These are phyloP conservation scores for Kockiozyma suomiensis DNA, from an alignment of 805 yeast species.

Conservation along the genomic window DNA sequence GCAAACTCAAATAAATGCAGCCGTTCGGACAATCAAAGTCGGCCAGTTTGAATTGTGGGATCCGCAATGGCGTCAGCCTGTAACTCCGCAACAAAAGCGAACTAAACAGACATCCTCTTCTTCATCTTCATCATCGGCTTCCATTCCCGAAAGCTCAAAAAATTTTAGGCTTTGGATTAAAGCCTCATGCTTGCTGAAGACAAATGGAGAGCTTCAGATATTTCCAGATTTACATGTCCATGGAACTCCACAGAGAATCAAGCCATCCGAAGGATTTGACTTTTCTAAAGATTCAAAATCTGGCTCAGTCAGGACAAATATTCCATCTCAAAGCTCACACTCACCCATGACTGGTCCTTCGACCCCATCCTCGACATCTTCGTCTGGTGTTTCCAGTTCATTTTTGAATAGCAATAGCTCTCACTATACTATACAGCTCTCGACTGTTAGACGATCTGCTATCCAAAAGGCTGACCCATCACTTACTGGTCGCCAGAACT, in stretches of 20 bases:
- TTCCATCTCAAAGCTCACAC: background rate
- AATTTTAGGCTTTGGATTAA: constrained; percentile 11
- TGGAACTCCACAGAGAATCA: background rate
- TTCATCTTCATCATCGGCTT: background rate
- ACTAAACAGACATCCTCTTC: constrained; percentile 3
- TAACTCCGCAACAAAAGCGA: background rate
- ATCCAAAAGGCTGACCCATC: constrained; percentile 30
- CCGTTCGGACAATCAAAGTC: constrained; percentile 27
- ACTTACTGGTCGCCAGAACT: constrained; percentile 26
- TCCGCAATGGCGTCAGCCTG: constrained; percentile 8
- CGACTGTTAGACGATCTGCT: constrained; percentile 28
- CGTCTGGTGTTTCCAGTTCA: background rate
- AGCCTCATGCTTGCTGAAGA: constrained; percentile 27
- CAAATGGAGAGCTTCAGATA: constrained; percentile 30
- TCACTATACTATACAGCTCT: constrained; percentile 21
- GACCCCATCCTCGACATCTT: background rate
- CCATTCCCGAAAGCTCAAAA: background rate
- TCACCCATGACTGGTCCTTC: background rate
- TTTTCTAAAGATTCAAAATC: constrained; percentile 1
- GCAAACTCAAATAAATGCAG: background rate
- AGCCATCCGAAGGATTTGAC: background rate
- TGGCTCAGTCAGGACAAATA: background rate
- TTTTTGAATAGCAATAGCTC: constrained; percentile 12
- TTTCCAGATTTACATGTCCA: constrained; percentile 19
- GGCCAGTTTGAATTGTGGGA: constrained; percentile 32